Conservation (phyloP, 305 asterid species). For the Solanum hybrid region DNA sequence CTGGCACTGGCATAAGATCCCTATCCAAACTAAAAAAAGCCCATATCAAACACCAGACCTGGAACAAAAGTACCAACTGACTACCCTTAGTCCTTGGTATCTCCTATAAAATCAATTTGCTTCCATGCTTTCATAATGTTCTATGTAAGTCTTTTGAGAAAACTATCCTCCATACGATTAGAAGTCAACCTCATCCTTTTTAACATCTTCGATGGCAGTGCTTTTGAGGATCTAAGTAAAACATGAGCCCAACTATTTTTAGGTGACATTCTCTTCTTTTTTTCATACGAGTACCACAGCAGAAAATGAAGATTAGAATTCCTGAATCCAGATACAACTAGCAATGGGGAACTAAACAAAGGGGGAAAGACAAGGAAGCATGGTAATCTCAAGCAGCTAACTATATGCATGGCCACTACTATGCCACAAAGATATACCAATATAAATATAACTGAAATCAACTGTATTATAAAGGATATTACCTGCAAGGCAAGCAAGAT, state of each 20-base stretch:
- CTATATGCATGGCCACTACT: background rate
- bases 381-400: background rate
- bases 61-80: background rate
- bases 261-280: background rate
- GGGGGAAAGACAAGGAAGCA: slow-evolving; percentile 1
- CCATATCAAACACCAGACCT: background rate
- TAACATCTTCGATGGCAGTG: background rate
- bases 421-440: background rate
- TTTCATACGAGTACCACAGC: background rate
- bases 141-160: background rate
- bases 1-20: background rate
- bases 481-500: slow-evolving; percentile 90
- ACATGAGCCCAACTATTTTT: background rate
- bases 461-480: background rate
- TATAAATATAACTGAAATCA: background rate
- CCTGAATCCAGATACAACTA: background rate
- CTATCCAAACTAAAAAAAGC: background rate
- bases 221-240: background rate
- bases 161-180: background rate
- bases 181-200: background rate
- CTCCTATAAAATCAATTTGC: background rate
- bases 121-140: background rate
- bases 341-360: background rate
- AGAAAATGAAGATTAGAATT: background rate
- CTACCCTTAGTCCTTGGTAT: background rate